Percentiles rank a stretch among this genome's conserved stretches.
Evolutionary conservation across 2,329 filamentous ascomycete species (phyloP).

Genomic region (Sporothrix globosa): DNA sequence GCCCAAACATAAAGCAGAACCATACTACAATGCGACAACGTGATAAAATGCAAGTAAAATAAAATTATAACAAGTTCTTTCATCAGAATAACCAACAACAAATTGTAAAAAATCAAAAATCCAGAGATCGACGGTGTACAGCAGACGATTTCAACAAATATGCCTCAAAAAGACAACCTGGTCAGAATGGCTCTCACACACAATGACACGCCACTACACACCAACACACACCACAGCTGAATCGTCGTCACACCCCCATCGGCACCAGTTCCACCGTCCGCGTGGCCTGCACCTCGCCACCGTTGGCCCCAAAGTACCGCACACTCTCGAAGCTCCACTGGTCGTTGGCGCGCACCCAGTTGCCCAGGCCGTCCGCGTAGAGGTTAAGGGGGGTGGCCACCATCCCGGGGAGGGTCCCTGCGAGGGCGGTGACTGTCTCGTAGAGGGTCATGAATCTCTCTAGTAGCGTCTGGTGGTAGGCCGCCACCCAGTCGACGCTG

Average conservation of each 20-base stretch:
- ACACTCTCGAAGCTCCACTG: conserved; percentile 39
- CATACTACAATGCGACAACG: too few relatives aligned
- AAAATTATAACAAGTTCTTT: too few relatives aligned
- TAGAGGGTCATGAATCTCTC: conserved; percentile 35
- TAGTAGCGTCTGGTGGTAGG: conserved; percentile 29
- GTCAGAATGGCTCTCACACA: too few relatives aligned
- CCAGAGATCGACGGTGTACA: too few relatives aligned
- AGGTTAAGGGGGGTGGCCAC: conserved; percentile 21
- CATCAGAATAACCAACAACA: too few relatives aligned
- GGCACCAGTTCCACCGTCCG: conserved; percentile 15
- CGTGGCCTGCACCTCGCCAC: conserved; percentile 7
- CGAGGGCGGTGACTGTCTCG: background rate
- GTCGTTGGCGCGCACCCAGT: conserved; percentile 38
- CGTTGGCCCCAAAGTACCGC: conserved; percentile 37
- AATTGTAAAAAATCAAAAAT: too few relatives aligned
- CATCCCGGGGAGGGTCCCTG: background rate
- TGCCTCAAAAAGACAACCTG: too few relatives aligned
- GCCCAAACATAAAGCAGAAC: too few relatives aligned
- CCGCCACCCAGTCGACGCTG: conserved; percentile 34
- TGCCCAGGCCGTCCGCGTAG: conserved; percentile 37
- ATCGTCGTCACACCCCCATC: background rate
- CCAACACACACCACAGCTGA: too few relatives aligned
- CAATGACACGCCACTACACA: too few relatives aligned
- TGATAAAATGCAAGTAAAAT: too few relatives aligned
- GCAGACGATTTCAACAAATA: too few relatives aligned